Conservation (phyloP, 495 filamentous ascomycete species). For the Aspergillus steynii region DNA sequence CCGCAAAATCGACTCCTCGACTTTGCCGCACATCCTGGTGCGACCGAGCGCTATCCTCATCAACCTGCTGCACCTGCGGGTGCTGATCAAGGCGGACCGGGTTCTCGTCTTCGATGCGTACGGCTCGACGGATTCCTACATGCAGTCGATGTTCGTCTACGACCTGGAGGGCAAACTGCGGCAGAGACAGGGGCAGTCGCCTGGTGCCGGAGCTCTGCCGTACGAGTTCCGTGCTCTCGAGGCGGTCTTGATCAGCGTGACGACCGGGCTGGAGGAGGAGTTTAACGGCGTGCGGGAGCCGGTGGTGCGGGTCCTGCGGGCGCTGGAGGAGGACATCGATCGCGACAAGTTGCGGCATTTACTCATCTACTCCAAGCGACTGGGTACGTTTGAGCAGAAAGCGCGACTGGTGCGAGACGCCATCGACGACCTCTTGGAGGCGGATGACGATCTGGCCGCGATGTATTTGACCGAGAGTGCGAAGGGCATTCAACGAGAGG, state of each 20-base stretch:
- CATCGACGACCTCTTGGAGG: conserved; percentile 94
- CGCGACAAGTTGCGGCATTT: conserved; percentile 88
- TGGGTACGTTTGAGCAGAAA: conserved; percentile 97
- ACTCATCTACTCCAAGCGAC: conserved; percentile 88
- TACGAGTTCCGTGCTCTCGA: conserved; percentile 65
- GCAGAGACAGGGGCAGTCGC: conserved; percentile 49
- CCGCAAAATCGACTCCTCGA: conserved; percentile 96
- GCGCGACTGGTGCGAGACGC: conserved; percentile 91
- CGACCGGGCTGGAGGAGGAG: conserved; percentile 83
- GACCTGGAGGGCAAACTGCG: conserved; percentile 70
- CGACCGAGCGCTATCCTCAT: conserved; percentile 92
- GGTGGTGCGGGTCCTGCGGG: conserved; percentile 81
- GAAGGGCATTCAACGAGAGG: conserved; percentile 68
- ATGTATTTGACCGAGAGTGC: conserved; percentile 94
- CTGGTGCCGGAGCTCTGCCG: conserved; percentile 52
- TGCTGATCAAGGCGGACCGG: conserved; percentile 89
- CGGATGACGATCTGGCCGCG: conserved; percentile 89
- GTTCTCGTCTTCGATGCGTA: conserved; percentile 96
- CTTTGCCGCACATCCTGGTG: conserved; percentile 94
- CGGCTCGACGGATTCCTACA: conserved; percentile 90
- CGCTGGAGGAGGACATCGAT: conserved; percentile 96
- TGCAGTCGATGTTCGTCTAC: conserved; percentile 96
- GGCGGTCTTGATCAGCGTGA: conserved; percentile 63
- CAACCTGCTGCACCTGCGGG: conserved; percentile 89
- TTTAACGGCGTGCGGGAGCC: conserved; percentile 91